Conservation (phyloP, 31 red algal species). For the Bonnemaisonia californica region DNA sequence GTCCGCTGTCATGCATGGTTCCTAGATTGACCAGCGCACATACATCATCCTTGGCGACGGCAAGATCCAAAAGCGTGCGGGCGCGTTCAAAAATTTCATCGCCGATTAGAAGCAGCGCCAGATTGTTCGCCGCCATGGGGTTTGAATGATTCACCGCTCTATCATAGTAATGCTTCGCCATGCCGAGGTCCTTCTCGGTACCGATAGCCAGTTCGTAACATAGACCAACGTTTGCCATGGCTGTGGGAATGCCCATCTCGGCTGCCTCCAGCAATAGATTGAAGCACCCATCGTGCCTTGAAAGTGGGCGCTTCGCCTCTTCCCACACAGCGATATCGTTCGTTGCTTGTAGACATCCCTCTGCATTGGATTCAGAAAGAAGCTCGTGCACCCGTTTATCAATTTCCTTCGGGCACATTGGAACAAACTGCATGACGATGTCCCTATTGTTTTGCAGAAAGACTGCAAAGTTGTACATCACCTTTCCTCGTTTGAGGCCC, state of each 20-base stretch:
- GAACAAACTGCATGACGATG: background rate
- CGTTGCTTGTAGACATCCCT: slow-evolving; percentile 14
- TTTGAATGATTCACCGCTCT: slow-evolving; percentile 18
- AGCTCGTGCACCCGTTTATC: slow-evolving; percentile 21
- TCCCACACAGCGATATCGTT: slow-evolving; percentile 40
- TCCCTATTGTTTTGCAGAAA: slow-evolving; percentile 24
- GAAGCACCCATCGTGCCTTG: slow-evolving; percentile 32
- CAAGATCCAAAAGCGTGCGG: background rate
- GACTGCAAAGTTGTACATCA: slow-evolving; percentile 8
- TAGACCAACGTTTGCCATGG: slow-evolving; percentile 56
- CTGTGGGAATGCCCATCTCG: slow-evolving; percentile 20
- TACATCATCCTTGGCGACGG: slow-evolving; percentile 14
- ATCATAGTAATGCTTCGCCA: slow-evolving; percentile 50
- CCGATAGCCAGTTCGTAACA: slow-evolving; percentile 70
- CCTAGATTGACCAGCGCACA: slow-evolving; percentile 39
- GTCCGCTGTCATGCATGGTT: slow-evolving; percentile 32
- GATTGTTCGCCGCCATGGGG: slow-evolving; percentile 31
- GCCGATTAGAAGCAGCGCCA: slow-evolving; percentile 9
- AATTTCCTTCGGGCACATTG: slow-evolving; percentile 10
- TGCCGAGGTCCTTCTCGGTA: slow-evolving; percentile 25
- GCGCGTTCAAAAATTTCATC: slow-evolving; percentile 21
- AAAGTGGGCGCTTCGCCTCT: slow-evolving; percentile 11
- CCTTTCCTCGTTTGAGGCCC: background rate
- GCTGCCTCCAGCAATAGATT: slow-evolving; percentile 46
- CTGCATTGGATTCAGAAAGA: slow-evolving; percentile 21